Base-by-base conservation (phyloP, 495 filamentous ascomycete genomes). In the Tuber aestivum region DNA sequence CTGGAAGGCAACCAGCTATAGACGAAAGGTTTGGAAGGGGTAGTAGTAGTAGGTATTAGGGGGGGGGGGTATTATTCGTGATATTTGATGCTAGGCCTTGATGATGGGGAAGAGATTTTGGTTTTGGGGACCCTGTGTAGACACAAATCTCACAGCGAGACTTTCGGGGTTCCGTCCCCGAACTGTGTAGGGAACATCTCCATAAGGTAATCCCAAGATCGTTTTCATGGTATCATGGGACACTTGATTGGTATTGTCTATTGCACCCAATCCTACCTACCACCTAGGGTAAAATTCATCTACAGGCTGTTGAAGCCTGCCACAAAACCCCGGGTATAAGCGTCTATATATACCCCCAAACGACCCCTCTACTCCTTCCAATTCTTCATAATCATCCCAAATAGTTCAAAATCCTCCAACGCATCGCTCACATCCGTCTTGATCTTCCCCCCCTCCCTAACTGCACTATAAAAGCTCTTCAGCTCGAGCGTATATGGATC, bases 351-450 rank as follows among this genome's bases (percentile, higher is more conserved):
- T 4, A 65, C 56, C 48, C 48, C 27, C 27, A 32, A 35, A 9
- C 14, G 27, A 27, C 56, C 56, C 27, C 32, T 35, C 14, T 65
- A 35, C 0, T 12, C 0, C 27, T 12, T 65, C 56, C 56, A 65
- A 20, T 65, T 65, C 27, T 65, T 65, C 3, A 65, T 35, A 65
- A 86, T 80, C 78, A 85, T 83, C 61, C 79, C 81, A 73, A 84
- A 86, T 2, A 88, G 74, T 75, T 83, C 74, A 70, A 89, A 75
- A 83, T 91, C 89, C 77, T 86, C 80, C 70, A 84, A 38, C 3
- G 87, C 86, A 85, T 90, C 88, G 41, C 82, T 76, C 4, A 84
- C 82, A 6, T 84, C 87, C 5, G 89, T 90, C 81, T 89, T 89
- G 21, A 84, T 84, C 71, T 75, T 16, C 75, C 79, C 83, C 1